phyloP scores from a whole-genome alignment of 495 filamentous ascomycete genomes.

The Tuber indicum region DNA sequence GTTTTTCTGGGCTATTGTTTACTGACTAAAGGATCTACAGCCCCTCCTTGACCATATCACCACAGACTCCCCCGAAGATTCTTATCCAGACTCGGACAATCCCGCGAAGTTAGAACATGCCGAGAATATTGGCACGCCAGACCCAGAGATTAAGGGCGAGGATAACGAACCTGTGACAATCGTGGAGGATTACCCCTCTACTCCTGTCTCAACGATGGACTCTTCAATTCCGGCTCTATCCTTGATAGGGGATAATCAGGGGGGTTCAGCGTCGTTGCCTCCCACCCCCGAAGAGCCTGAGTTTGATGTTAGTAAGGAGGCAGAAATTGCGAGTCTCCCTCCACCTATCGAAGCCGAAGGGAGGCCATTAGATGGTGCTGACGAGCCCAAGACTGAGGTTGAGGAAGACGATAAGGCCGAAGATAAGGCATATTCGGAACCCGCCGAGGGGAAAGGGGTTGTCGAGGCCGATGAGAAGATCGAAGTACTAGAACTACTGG shows the following conservation, averaged over 20 bases:
- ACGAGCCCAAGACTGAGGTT: slow-evolving; percentile 11
- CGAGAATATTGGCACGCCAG: slow-evolving; percentile 34
- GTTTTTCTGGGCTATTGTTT: neutral
- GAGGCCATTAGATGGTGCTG: slow-evolving; percentile 2
- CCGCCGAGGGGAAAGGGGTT: neutral
- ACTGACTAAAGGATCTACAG: slow-evolving; percentile 18
- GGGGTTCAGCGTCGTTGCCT: slow-evolving; percentile 13
- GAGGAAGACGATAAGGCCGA: neutral
- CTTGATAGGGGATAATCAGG: slow-evolving; percentile 15
- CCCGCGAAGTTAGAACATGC: slow-evolving; percentile 27
- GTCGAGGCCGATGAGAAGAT: neutral
- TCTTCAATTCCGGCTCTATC: slow-evolving; percentile 21
- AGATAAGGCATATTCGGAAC: neutral
- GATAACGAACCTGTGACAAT: slow-evolving; percentile 22
- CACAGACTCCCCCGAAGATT: slow-evolving; percentile 17
- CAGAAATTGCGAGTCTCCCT: slow-evolving; percentile 19
- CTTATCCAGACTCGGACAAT: slow-evolving; percentile 15
- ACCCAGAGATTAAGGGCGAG: slow-evolving; percentile 33
- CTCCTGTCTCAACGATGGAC: slow-evolving; percentile 29
- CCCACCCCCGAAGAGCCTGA: slow-evolving; percentile 7
- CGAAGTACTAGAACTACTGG: neutral
- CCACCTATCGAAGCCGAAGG: slow-evolving; percentile 7
- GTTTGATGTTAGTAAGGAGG: slow-evolving; percentile 8
- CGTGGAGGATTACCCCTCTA: slow-evolving; percentile 33
- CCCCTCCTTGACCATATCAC: slow-evolving; percentile 29